Evolutionary conservation across 2,329 filamentous ascomycete genomes (phyloP).

Genomic region (Capronia coronata): DNA sequence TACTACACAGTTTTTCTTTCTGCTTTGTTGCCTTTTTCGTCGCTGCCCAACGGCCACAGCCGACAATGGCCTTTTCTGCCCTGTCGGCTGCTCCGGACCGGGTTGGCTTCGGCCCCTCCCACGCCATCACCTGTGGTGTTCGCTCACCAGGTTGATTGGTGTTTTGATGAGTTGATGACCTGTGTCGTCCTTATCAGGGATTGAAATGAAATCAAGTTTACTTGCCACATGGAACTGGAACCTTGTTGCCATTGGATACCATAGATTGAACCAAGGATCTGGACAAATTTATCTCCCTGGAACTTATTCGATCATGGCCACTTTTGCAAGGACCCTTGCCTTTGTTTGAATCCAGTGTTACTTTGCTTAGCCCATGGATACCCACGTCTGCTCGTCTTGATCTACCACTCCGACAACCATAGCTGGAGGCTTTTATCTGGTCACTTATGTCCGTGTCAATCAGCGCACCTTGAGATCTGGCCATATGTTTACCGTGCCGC

Average conservation of each 20-base stretch:
- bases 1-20: background rate
- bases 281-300: background rate
- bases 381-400: background rate
- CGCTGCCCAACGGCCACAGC: background rate
- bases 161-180: background rate
- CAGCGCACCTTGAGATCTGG: background rate
- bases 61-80: background rate
- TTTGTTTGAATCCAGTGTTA: background rate
- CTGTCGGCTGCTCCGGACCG: background rate
- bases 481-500: background rate
- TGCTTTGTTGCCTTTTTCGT: background rate
- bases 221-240: background rate
- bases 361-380: background rate
- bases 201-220: background rate
- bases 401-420: background rate
- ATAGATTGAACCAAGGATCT: background rate
- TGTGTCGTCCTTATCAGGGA: background rate
- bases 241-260: background rate
- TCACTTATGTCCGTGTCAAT: background rate
- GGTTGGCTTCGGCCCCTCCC: background rate
- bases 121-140: background rate
- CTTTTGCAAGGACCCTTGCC: background rate
- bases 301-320: background rate
- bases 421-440: background rate
- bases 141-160: background rate